Evolutionary conservation across 257 asterid genomes (phyloP).

Genomic region (Solanum commersonii): DNA sequence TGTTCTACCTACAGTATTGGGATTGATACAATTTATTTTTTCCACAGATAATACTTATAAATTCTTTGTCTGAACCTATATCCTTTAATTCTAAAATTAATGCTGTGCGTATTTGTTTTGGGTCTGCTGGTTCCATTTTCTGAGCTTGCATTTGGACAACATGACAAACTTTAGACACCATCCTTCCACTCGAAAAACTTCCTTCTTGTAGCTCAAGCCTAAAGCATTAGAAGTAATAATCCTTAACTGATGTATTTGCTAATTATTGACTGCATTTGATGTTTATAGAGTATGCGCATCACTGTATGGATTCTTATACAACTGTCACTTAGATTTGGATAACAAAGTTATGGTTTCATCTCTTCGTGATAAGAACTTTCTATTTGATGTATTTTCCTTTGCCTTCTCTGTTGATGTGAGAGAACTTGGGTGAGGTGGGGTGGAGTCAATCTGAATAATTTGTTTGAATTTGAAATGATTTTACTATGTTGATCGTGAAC

Average conservation of each 20-base stretch:
- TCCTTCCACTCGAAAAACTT: neutral
- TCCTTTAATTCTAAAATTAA: neutral
- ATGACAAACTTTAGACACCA: neutral
- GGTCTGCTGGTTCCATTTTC: neutral
- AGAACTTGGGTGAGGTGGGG: neutral
- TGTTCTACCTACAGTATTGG: neutral
- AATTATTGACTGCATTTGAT: neutral
- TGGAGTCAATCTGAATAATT: neutral
- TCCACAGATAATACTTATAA: neutral
- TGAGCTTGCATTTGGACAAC: neutral
- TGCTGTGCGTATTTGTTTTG: neutral
- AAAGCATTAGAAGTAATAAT: neutral
- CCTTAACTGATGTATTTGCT: neutral
- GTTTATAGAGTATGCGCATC: neutral
- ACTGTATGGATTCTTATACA: neutral
- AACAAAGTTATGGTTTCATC: neutral
- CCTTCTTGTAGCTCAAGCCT: neutral
- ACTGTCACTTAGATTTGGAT: neutral
- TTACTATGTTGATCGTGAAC: slow-evolving; percentile 1
- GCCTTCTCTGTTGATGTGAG: neutral
- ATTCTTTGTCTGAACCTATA: neutral
- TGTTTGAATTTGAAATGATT: neutral
- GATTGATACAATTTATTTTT: neutral
- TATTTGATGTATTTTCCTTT: neutral
- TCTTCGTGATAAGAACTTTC: neutral